A percentile compares a stretch with the other conserved stretches of the same genome.
Evolutionary conservation across 768 basidiomycete genomes (phyloP).

Genomic region (Trichaptum fuscoviolaceum): DNA sequence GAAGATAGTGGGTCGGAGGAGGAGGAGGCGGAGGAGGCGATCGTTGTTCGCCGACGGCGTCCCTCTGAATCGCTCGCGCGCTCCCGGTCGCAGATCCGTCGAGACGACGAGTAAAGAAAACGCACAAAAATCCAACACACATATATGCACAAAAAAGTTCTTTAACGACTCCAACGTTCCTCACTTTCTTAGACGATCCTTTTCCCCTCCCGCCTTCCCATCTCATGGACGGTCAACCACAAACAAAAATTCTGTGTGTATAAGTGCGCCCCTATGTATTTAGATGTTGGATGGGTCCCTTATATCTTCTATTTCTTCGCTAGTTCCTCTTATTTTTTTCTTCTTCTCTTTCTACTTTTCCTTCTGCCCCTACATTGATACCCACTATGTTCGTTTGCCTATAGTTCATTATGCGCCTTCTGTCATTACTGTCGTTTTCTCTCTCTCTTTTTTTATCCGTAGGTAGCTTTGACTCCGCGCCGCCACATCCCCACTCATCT

Average conservation of each 20-base stretch:
- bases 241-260: neutral
- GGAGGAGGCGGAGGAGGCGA: slow-evolving; percentile 3
- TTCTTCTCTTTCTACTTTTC: slow-evolving; percentile 2
- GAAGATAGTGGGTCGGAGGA: slow-evolving; percentile 19
- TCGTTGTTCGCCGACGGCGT: slow-evolving; percentile 23
- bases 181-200: slow-evolving; percentile 6
- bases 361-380: neutral
- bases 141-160: slow-evolving; percentile 4
- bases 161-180: slow-evolving; percentile 9
- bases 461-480: neutral
- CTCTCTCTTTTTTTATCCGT: slow-evolving; percentile 4
- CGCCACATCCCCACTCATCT: neutral
- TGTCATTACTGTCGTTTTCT: slow-evolving; percentile 15
- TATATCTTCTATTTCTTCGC: slow-evolving; percentile 2
- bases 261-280: neutral
- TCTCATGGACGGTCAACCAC: slow-evolving; percentile 4
- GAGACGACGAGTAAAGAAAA: neutral
- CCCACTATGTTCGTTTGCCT: slow-evolving; percentile 6
- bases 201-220: slow-evolving; percentile 5
- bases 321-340: slow-evolving; percentile 4
- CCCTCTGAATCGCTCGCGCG: slow-evolving; percentile 20
- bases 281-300: neutral
- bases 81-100: neutral
- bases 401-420: slow-evolving; percentile 6
- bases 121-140: neutral